Evolutionary conservation across 2,329 filamentous ascomycete species (phyloP), one percentile per base, ranked within the genome.

Genomic region (Madurella fahalii): DNA sequence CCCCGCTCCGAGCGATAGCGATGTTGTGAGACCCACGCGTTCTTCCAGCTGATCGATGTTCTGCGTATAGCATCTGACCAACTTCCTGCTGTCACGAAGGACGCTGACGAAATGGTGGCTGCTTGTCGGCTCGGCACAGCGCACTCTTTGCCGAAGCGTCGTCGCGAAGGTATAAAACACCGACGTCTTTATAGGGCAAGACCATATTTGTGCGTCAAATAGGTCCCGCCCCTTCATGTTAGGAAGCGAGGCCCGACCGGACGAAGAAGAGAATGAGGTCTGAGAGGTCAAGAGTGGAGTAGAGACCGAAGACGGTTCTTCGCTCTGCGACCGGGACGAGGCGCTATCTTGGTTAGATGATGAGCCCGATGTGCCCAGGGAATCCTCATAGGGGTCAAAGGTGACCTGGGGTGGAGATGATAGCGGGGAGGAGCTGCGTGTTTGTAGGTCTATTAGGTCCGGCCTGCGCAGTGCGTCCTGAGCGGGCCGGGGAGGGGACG

Each of bases 31-130:
- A 3, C 85, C 86, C 42, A 87, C 84, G 53, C 86, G 83, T 63
- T 85, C 82, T 65, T 90, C 86, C 7, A 90, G 81, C 58, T 84
- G 82, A 61, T 90, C 86, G 60, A 90, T 89, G 59, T 89, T 90
- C 61, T 90, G 86, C 0, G 86, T 89, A 63, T 90, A 90, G 63
- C 85, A 87, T 40, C 86, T 75, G 32, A 88, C 83, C 5, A 90
- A 74, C 59, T 86, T 85, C 3, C 85, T 83, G 4, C 81, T 77
- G 64, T 89, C 84, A 43, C 84, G 78, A 5, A 90, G 74, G 34
- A 83, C 80, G 42, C 81, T 79, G 61, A 90, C 85, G 65, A 90
- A 89, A 52, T 79, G 80, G 69, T 90, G 86, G 1, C 83, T 86
- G 16, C 75, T 74, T 1, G 85, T 88, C 0, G 85, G 85, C 50